A percentile compares a stretch with the other conserved stretches of the same genome.
phyloP scores from a whole-genome alignment of 139 green algal genomes.

The Pleodorina starrii region DNA sequence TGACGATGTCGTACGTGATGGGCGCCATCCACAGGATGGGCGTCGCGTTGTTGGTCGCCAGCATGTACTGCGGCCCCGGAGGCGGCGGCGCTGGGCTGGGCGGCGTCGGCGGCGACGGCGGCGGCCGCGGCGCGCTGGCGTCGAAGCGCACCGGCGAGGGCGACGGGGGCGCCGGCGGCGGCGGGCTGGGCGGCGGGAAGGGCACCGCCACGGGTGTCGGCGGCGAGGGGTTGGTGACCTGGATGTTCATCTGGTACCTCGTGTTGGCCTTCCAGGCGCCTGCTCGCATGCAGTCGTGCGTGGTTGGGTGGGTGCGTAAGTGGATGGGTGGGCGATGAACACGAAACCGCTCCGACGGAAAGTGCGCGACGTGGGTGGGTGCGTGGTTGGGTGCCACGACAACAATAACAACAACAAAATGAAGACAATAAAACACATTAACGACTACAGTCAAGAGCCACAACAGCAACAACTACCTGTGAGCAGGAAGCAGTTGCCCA shows the following conservation, averaged over 20 bases:
- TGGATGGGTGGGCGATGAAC: too few relatives aligned
- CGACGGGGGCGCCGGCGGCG: background rate
- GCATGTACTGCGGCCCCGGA: background rate
- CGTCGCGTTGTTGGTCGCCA: conserved; percentile 37
- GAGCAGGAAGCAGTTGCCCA: conserved; percentile 52
- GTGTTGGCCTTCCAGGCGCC: conserved; percentile 46
- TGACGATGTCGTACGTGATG: conserved; percentile 5
- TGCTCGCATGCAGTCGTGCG: background rate
- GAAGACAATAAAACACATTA: too few relatives aligned
- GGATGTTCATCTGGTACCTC: conserved; percentile 38
- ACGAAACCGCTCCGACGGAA: too few relatives aligned
- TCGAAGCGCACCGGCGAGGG: background rate
- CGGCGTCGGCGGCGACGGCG: background rate
- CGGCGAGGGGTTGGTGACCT: background rate
- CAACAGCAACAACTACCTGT: too few relatives aligned
- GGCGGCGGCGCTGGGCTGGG: background rate
- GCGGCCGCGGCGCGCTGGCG: background rate
- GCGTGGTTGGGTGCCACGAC: too few relatives aligned
- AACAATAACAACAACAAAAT: too few relatives aligned
- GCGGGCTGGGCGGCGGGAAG: conserved; percentile 19
- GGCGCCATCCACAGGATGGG: conserved; percentile 46
- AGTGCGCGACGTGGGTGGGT: too few relatives aligned
- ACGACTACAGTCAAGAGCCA: too few relatives aligned
- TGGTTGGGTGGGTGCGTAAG: background rate
- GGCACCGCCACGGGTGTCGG: conserved; percentile 10